These are phyloP conservation scores for Colletotrichum sidae DNA, from an alignment of 2,329 filamentous ascomycete genomes.

Conservation along the genomic window DNA sequence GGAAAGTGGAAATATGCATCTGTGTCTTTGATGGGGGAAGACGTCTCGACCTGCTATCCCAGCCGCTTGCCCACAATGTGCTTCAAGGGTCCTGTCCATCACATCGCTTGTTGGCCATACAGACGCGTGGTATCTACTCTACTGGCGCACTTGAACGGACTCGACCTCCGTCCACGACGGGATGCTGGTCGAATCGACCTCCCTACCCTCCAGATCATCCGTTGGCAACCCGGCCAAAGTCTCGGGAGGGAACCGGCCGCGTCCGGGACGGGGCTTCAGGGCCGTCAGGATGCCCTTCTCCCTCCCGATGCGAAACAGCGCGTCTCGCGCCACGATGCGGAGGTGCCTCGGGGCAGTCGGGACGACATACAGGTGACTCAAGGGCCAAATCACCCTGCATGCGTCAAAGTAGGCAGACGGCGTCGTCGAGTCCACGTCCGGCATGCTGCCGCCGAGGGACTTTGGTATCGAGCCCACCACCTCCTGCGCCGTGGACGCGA, in stretches of 20 bases:
- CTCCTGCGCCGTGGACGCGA: constrained; percentile 43
- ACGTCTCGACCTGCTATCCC: too few species aligned
- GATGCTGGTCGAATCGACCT: neutral
- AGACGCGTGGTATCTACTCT: too few species aligned
- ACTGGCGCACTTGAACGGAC: neutral
- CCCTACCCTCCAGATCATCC: constrained; percentile 6
- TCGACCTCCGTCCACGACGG: neutral
- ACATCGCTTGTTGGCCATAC: too few species aligned
- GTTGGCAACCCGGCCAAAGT: constrained; percentile 19
- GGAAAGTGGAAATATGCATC: neutral
- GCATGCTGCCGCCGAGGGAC: constrained; percentile 42
- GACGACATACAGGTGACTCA: constrained; percentile 47
- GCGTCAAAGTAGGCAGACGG: constrained; percentile 51
- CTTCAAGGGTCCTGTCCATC: neutral
- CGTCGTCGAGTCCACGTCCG: constrained; percentile 41
- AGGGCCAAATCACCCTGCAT: constrained; percentile 52
- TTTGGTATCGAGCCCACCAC: constrained; percentile 45
- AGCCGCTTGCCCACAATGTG: too few species aligned
- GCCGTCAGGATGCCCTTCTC: constrained; percentile 53
- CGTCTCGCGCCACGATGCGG: constrained; percentile 42
- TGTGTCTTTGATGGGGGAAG: too few species aligned
- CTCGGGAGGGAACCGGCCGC: neutral
- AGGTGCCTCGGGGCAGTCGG: constrained; percentile 45
- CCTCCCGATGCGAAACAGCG: constrained; percentile 48
- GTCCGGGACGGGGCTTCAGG: constrained; percentile 36